Conservation (phyloP, 208 protist species). For the Leptomonas seymouri region DNA sequence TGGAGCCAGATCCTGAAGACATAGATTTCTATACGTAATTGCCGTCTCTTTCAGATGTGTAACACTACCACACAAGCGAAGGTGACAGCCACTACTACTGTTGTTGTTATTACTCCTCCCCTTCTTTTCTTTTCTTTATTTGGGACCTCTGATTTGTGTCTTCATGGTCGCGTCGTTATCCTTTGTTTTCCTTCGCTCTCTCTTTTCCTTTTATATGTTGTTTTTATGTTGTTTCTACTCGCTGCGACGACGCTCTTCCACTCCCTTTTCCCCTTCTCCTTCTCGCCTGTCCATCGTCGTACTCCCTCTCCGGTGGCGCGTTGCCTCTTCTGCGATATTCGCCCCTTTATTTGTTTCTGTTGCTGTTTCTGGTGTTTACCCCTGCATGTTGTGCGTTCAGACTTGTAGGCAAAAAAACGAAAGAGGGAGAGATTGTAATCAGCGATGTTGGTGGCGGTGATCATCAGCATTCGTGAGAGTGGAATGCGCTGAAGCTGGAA, state of each 20-base stretch:
- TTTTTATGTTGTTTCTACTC: not conserved
- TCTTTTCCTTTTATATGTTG: not conserved
- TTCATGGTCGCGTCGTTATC: not conserved
- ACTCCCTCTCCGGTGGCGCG: not conserved
- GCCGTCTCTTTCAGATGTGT: too few species aligned
- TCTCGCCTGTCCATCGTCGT: not conserved
- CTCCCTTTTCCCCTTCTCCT: slow-evolving; percentile 6
- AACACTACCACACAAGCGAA: not conserved
- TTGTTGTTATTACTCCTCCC: not conserved
- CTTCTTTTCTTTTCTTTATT: slow-evolving; percentile 1
- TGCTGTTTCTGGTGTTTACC: not conserved
- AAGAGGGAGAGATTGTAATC: too few species aligned
- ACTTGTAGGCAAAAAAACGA: too few species aligned
- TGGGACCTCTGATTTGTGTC: too few species aligned
- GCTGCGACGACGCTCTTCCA: not conserved
- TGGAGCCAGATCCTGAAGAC: too few species aligned
- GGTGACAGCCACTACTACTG: not conserved
- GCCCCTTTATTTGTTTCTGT: not conserved
- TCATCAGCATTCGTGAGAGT: not conserved
- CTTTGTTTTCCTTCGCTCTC: not conserved
- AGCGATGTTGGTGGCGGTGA: not conserved
- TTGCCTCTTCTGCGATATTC: not conserved
- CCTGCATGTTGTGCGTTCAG: not conserved
- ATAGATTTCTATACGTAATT: too few species aligned
- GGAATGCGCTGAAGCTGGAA: not conserved